These are phyloP conservation scores for Tetrahymena thermophila DNA, from an alignment of 73 alveolate species.

Conservation along the genomic window DNA sequence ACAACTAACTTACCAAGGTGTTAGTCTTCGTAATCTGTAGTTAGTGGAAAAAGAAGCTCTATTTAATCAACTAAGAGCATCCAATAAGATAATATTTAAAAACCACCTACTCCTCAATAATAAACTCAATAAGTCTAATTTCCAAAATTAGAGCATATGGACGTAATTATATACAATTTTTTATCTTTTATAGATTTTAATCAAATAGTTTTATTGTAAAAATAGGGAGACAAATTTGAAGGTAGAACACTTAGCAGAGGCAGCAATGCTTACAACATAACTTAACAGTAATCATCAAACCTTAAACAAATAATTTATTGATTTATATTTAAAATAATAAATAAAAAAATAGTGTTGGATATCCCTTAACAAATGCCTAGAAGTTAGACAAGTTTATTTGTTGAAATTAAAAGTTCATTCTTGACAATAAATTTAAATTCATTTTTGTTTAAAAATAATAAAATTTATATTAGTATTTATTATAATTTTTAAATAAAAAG, in stretches of 20 bases:
- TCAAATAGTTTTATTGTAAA: too few relatives aligned
- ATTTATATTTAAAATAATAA: neutral
- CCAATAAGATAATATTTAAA: neutral
- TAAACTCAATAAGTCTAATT: neutral
- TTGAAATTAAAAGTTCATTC: neutral
- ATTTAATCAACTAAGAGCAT: neutral
- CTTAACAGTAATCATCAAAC: neutral
- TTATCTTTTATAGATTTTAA: neutral
- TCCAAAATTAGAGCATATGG: neutral
- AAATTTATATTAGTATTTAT: too few relatives aligned
- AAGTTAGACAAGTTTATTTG: neutral
- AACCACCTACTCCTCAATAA: neutral
- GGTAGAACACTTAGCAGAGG: neutral
- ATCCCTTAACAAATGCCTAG: neutral
- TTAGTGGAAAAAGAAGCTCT: neutral
- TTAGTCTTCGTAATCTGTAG: neutral
- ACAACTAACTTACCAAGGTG: neutral
- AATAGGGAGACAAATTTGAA: neutral
- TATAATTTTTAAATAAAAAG: too few relatives aligned
- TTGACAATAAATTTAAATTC: too few relatives aligned
- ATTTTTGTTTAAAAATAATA: too few relatives aligned
- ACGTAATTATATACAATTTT: neutral
- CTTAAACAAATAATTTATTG: neutral
- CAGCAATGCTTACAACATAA: neutral
- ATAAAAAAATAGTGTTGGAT: neutral